Base-by-base conservation (phyloP, 352 stramenopile species). In the Peronospora belbahrii region DNA sequence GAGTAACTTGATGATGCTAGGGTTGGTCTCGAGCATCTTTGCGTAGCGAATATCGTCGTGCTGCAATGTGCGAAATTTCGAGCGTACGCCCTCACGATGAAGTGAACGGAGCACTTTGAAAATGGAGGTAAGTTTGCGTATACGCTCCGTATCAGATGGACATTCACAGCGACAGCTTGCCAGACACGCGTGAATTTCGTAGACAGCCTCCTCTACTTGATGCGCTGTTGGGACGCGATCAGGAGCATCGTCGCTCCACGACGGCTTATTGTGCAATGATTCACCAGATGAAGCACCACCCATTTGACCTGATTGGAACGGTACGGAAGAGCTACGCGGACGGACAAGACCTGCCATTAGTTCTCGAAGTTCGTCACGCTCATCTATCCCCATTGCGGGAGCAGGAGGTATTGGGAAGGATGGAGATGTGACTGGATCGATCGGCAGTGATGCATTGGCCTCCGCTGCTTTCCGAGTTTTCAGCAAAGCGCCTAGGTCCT, bases 1-100 rank as follows among this genome's bases (percentile, higher is more conserved):
- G n/a, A 89, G 63, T 37, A 89, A 51, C 57, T 78, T 70, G 25
- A 89, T 76, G 52, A 89, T 72, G 47, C 78, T 89, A 20, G 78
- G 78, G 7, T 74, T 84, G 25, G 79, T 70, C 35, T 77, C 43
- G 19, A 85, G 56, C 52, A 86, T 70, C 40, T 74, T 73, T 2
- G 68, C 64, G 52, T 89, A 89, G 37, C 72, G 72, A 46, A 89
- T 83, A 34, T 84, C 72, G 25, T 81, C 72, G 46, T 87, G 70
- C 22, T 75, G 63, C 18, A 89, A 44, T 23, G 74, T 76, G 28
- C 72, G 70, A 47, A 80, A 87, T 50, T 80, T 75, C 28, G 71
- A 85, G 5, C 71, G 70, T 18, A 74, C 59, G 20, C 74, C 72
- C 13, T 89, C 77, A 27, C 62, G 68, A 22, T 81, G 70, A 30